phyloP scores from a whole-genome alignment of 2,329 filamentous ascomycete genomes.

The Alternaria ethzedia region DNA sequence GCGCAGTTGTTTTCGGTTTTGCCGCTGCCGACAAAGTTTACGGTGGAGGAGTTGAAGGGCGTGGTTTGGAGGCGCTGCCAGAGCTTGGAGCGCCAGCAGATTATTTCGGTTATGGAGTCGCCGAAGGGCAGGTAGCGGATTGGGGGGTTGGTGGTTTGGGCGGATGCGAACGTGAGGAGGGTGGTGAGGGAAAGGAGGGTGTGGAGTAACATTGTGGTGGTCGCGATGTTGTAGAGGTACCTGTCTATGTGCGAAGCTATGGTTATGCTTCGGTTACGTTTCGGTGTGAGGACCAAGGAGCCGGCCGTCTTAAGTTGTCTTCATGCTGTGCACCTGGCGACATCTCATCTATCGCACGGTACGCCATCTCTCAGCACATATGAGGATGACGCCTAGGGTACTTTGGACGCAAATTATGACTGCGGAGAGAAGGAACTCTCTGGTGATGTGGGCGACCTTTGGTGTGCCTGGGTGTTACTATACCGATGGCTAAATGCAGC shows the following conservation, averaged over 20 bases:
- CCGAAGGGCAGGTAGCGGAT: constrained; percentile 53
- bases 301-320: background rate
- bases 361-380: background rate
- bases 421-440: background rate
- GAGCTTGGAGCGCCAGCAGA: constrained; percentile 54
- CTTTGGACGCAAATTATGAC: background rate
- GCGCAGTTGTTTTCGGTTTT: constrained; percentile 43
- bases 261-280: background rate
- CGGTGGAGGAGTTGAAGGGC: constrained; percentile 39
- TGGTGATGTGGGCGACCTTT: background rate
- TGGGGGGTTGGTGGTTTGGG: constrained; percentile 22
- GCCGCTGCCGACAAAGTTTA: constrained; percentile 50
- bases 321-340: background rate
- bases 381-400: background rate
- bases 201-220: constrained; percentile 26
- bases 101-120: constrained; percentile 54
- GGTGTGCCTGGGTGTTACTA: background rate
- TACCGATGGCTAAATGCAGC: background rate
- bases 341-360: background rate
- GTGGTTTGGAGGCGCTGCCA: constrained; percentile 52
- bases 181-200: constrained; percentile 12
- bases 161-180: background rate
- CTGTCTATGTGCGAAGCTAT: background rate
- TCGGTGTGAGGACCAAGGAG: background rate
- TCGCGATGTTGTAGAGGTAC: background rate